Evolutionary conservation across 2,329 filamentous ascomycete species (phyloP).

Genomic region (Penicillium sp.): DNA sequence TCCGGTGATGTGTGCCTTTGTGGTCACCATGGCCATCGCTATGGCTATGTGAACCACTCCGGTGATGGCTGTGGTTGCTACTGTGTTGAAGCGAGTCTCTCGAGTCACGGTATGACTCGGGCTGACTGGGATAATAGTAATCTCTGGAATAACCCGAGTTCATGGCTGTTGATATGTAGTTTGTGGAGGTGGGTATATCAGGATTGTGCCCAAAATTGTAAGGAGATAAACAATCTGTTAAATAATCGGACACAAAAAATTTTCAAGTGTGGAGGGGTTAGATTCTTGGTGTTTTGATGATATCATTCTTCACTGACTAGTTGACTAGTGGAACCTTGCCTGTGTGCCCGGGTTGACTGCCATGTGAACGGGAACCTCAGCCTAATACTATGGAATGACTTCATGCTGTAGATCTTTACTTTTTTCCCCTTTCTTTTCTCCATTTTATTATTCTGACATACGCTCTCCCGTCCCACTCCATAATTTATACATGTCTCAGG

Average conservation of each 20-base stretch:
- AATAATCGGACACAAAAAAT: neutral
- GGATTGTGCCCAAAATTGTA: neutral
- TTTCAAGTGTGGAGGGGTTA: neutral
- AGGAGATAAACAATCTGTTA: neutral
- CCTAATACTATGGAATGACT: neutral
- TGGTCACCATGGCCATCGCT: neutral
- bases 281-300: neutral
- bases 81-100: neutral
- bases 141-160: neutral
- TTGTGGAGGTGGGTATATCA: neutral
- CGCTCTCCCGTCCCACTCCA: too few species aligned
- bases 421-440: too few species aligned
- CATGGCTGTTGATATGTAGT: neutral
- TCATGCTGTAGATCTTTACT: neutral
- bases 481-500: too few species aligned
- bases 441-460: too few species aligned
- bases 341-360: neutral
- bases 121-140: neutral
- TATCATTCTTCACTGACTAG: conserved; percentile 8
- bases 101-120: neutral
- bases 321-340: conserved; percentile 1
- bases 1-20: neutral
- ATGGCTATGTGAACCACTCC: neutral
- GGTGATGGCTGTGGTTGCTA: neutral
- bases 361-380: neutral